Base-by-base conservation (phyloP, 2,329 filamentous ascomycete species). In the Emmonsia crescens region DNA sequence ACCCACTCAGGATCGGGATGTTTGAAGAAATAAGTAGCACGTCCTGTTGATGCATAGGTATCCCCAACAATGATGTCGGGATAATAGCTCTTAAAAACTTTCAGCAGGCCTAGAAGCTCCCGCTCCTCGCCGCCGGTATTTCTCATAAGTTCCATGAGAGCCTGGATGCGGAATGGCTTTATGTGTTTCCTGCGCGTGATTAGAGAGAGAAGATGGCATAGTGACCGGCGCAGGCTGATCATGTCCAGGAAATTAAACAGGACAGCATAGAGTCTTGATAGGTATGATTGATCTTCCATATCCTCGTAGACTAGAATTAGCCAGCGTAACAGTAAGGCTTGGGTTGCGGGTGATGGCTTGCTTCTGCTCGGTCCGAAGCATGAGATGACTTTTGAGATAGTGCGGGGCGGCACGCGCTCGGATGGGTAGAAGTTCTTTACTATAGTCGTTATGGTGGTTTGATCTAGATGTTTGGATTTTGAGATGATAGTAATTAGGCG, bases 61-160 rank as follows among this genome's bases (percentile, higher is more conserved):
- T 88, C 87, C 27, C 87, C 89, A 16, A 93, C 82, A 63, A 95
- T 89, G 60, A 95, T 89, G 71, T 96, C 90, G 0, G 91, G 90
- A 69, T 93, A 95, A 73, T 93, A 95, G 71, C 93, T 90, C 71
- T 94, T 94, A 77, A 87, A 95, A n/a, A 93, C 85, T 61, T 88
- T 83, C 57, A 95, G 77, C 21, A 96, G 78, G 2, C 89, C 89
- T 44, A 88, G 80, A 42, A 96, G 77, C 59, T 85, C 82, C 57
- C 87, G 87, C 61, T 96, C 91, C 68, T 89, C 88, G 21, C 86
- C 87, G 1, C 78, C 78, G 19, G 77, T 72, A 65, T 73, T 74
- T 46, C 75, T 76, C 51, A 79, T 75, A 24, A 82, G 68, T 62
- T 82, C 80, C 69, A 82, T 78, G 5, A 95, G 77, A 51, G 85